Evolutionary conservation across 2,329 filamentous ascomycete genomes (phyloP).

Genomic region (Aspergillus novoparasiticus): DNA sequence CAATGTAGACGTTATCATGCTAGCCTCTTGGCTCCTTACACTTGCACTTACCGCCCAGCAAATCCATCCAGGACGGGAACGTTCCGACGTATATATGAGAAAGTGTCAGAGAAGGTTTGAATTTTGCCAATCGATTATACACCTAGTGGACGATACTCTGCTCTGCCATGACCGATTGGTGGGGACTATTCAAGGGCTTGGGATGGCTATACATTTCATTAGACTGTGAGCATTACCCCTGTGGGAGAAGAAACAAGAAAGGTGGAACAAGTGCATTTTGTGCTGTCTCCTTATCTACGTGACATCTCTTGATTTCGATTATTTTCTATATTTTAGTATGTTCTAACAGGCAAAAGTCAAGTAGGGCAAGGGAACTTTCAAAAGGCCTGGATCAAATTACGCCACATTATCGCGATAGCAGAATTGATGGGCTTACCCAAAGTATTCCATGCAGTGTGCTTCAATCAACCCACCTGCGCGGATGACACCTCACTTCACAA

Average conservation of each 20-base stretch:
- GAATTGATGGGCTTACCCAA: constrained; percentile 42
- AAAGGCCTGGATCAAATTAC: constrained; percentile 40
- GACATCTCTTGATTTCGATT: too few species aligned
- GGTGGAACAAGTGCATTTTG: neutral
- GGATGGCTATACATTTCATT: constrained; percentile 35
- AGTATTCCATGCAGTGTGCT: constrained; percentile 1
- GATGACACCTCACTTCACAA: constrained; percentile 19
- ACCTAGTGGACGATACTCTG: constrained; percentile 15
- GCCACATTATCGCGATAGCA: constrained; percentile 41
- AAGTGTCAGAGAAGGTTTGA: constrained; percentile 4
- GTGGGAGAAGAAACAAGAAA: neutral
- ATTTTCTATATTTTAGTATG: too few species aligned
- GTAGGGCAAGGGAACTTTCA: constrained; percentile 37
- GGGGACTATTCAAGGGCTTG: constrained; percentile 15
- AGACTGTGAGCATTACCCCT: constrained; percentile 35
- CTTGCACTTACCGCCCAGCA: constrained; percentile 20
- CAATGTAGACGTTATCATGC: constrained; percentile 14
- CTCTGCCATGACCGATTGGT: constrained; percentile 20
- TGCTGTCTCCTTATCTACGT: neutral
- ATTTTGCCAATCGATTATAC: constrained; percentile 11
- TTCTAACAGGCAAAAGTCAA: constrained; percentile 23
- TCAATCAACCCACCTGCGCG: constrained; percentile 1
- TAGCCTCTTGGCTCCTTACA: constrained; percentile 20
- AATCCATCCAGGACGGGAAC: neutral
- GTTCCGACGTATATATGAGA: neutral